Percentiles rank a stretch among this genome's conserved stretches.
Evolutionary conservation across 176 grass and related monocot genomes (phyloP).

Genomic region (Guadua angustifolia): DNA sequence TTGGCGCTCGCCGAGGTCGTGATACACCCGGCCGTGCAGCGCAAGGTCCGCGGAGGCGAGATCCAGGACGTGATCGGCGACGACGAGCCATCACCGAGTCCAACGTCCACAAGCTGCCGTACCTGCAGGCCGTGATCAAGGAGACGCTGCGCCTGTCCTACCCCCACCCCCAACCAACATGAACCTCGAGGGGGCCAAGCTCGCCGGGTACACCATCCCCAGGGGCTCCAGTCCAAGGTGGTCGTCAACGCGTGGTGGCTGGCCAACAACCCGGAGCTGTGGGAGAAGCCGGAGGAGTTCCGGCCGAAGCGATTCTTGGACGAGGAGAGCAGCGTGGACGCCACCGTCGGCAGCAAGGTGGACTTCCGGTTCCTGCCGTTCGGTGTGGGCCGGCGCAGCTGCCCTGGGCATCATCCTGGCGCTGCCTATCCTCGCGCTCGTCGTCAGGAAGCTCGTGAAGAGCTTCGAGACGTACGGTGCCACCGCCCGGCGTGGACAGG

Average conservation of each 20-base stretch:
- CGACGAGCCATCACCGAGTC: slow-evolving; percentile 69
- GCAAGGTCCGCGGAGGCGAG: slow-evolving; percentile 54
- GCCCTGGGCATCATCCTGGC: slow-evolving; percentile 75
- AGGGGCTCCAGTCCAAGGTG: slow-evolving; percentile 68
- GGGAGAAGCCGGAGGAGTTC: slow-evolving; percentile 83
- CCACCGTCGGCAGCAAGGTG: slow-evolving; percentile 67
- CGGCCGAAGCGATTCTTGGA: slow-evolving; percentile 68
- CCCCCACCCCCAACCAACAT: slow-evolving; percentile 68
- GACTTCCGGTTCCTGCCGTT: slow-evolving; percentile 86
- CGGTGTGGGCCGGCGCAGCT: slow-evolving; percentile 75
- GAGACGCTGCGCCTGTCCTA: slow-evolving; percentile 80
- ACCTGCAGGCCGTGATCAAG: slow-evolving; percentile 80
- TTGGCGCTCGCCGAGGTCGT: slow-evolving; percentile 98
- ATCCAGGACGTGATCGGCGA: slow-evolving; percentile 55
- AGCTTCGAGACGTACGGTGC: slow-evolving; percentile 73
- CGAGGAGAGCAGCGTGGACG: slow-evolving; percentile 69
- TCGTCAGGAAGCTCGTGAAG: slow-evolving; percentile 63
- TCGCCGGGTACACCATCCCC: slow-evolving; percentile 64
- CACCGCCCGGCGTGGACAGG: slow-evolving; percentile 51
- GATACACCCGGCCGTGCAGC: slow-evolving; percentile 76
- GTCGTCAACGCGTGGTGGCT: slow-evolving; percentile 89
- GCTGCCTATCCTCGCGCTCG: slow-evolving; percentile 71
- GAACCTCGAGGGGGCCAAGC: slow-evolving; percentile 86
- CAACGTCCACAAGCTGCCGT: slow-evolving; percentile 56
- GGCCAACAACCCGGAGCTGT: slow-evolving; percentile 70